A percentile compares a stretch with the other conserved stretches of the same genome.
phyloP scores from a whole-genome alignment of 495 filamentous ascomycete species.

The Neurospora discreta region DNA sequence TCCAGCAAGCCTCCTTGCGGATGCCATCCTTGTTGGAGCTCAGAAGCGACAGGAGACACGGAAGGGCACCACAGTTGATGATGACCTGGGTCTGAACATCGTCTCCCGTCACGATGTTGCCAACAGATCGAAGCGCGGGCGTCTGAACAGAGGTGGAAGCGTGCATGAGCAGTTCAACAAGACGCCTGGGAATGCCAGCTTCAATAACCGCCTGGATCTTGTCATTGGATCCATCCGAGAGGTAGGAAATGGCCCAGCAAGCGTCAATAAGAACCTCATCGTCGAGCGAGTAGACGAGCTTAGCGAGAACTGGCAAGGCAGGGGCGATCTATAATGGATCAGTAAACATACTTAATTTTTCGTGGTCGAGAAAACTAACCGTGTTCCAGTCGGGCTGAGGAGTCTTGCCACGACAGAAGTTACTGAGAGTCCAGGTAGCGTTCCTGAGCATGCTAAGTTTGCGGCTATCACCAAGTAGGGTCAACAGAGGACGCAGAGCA shows the following conservation, averaged over 20 bases:
- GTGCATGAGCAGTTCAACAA: slow-evolving; percentile 97
- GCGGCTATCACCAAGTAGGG: slow-evolving; percentile 87
- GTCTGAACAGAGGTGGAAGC: slow-evolving; percentile 99
- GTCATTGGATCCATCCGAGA: slow-evolving; percentile 98
- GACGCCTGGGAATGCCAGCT: slow-evolving; percentile 90
- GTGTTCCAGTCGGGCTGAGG: slow-evolving; percentile 98
- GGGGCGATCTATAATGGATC: slow-evolving; percentile 65
- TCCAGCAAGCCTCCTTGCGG: slow-evolving; percentile 99
- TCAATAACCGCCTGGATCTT: slow-evolving; percentile 99
- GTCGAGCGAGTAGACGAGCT: slow-evolving; percentile 96
- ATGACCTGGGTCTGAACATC: slow-evolving; percentile 99
- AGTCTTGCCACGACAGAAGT: slow-evolving; percentile 99
- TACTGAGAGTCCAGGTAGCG: slow-evolving; percentile 98
- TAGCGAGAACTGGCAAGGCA: slow-evolving; percentile 90
- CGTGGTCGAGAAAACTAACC: slow-evolving; percentile 40
- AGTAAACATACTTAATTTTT: slow-evolving; percentile 9
- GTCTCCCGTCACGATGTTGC: slow-evolving; percentile 98
- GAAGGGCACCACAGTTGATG: slow-evolving; percentile 93
- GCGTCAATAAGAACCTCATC: slow-evolving; percentile 98
- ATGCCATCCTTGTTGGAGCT: slow-evolving; percentile 98
- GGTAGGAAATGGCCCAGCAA: slow-evolving; percentile 99
- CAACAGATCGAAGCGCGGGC: slow-evolving; percentile 90
- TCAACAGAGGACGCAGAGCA: slow-evolving; percentile 79
- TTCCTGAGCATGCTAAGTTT: slow-evolving; percentile 99
- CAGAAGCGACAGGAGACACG: slow-evolving; percentile 82